Percentiles rank a stretch among this genome's conserved stretches.
Conservation (phyloP, 2,329 filamentous ascomycete genomes). For the Fusarium pseudocircinatum region DNA sequence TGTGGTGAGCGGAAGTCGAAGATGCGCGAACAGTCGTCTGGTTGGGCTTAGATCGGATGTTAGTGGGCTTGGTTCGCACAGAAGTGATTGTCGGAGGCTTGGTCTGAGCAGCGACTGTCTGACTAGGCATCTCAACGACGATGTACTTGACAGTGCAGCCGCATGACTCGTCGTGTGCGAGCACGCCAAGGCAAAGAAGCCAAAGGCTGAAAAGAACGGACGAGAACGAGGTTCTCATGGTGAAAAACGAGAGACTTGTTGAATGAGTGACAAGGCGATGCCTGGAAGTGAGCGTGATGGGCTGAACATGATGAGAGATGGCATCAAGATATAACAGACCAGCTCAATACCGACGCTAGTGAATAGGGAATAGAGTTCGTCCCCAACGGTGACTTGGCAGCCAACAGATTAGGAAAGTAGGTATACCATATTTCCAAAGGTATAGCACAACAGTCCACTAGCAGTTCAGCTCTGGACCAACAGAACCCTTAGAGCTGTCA, state of each 20-base stretch:
- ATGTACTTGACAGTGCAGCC: slow-evolving; percentile 20
- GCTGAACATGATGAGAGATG: not conserved
- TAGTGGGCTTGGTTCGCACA: not conserved
- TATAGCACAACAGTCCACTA: not conserved
- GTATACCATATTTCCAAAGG: not conserved
- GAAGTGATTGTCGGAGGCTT: not conserved
- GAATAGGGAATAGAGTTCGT: slow-evolving; percentile 6
- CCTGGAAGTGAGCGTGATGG: not conserved
- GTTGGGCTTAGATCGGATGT: not conserved
- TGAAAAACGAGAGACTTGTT: not conserved
- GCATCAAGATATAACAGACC: not conserved
- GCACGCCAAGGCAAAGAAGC: not conserved
- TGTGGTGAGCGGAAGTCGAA: not conserved
- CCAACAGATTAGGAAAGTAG: not conserved
- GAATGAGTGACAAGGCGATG: slow-evolving; percentile 14
- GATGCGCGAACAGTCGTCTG: slow-evolving; percentile 3
- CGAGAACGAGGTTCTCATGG: slow-evolving; percentile 20
- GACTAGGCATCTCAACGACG: slow-evolving; percentile 9
- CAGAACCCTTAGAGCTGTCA: slow-evolving; percentile 3
- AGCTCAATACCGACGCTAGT: not conserved
- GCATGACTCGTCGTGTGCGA: slow-evolving; percentile 9
- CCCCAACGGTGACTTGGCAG: slow-evolving; percentile 12
- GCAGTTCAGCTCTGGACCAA: not conserved
- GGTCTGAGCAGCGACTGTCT: not conserved
- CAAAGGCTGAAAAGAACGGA: slow-evolving; percentile 22